phyloP scores from a whole-genome alignment of 805 yeast genomes.

The Metschnikowia lunata region DNA sequence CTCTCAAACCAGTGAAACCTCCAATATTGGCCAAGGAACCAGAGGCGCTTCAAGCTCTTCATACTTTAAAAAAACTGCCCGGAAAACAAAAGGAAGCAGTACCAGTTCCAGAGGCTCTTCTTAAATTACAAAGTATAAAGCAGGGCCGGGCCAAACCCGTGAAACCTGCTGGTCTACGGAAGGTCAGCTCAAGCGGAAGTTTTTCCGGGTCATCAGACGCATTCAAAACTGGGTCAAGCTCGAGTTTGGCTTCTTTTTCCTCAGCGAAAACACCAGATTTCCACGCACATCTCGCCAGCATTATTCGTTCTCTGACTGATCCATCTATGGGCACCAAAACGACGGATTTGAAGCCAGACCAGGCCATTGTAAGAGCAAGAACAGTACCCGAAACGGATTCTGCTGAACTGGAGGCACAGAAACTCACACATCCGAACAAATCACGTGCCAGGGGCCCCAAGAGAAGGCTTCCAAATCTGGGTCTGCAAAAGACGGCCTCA shows the following conservation, averaged over 20 bases:
- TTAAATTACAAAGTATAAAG: slow-evolving; percentile 14
- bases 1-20: slow-evolving; percentile 13
- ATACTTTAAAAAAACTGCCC: slow-evolving; percentile 6
- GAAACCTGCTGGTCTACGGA: not conserved
- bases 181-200: not conserved
- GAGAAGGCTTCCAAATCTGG: slow-evolving; percentile 40
- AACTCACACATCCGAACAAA: slow-evolving; percentile 44
- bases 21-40: slow-evolving; percentile 4
- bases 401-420: slow-evolving; percentile 5
- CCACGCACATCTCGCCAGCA: slow-evolving; percentile 20
- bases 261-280: slow-evolving; percentile 1
- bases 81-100: slow-evolving; percentile 1
- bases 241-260: not conserved
- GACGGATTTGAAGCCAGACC: not conserved
- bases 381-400: slow-evolving; percentile 5
- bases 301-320: slow-evolving; percentile 27
- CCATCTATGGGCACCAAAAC: slow-evolving; percentile 14
- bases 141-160: not conserved
- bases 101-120: slow-evolving; percentile 25
- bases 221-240: too few species aligned
- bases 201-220: too few species aligned
- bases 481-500: not conserved
- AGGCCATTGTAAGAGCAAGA: slow-evolving; percentile 2
- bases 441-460: slow-evolving; percentile 49
- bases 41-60: slow-evolving; percentile 10